These are phyloP conservation scores for Gossypium schwendimanii DNA, from an alignment of 441 rosid species.

Conservation along the genomic window DNA sequence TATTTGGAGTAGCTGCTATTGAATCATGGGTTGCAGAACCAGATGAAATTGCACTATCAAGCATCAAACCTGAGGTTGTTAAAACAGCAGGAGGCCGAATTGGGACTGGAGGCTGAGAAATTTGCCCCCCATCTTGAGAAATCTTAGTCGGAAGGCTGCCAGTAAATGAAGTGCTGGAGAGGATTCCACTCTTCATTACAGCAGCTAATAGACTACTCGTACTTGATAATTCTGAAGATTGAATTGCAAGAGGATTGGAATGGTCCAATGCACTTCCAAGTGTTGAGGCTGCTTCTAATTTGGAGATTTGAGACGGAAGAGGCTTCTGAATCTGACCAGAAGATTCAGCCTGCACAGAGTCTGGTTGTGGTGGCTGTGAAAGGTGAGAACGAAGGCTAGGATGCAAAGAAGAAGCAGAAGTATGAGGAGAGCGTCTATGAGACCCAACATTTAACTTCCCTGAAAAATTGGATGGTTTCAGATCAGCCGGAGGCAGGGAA, in stretches of 20 bases:
- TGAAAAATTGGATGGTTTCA: slow-evolving; percentile 21
- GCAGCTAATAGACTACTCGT: slow-evolving; percentile 66
- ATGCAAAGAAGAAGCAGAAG: slow-evolving; percentile 30
- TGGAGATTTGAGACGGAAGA: slow-evolving; percentile 27
- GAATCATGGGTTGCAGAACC: slow-evolving; percentile 28
- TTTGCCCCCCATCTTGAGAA: slow-evolving; percentile 27
- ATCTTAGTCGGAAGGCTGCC: slow-evolving; percentile 26
- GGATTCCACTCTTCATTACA: slow-evolving; percentile 66
- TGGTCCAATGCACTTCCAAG: slow-evolving; percentile 29
- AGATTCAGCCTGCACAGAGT: slow-evolving; percentile 25
- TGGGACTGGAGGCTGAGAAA: slow-evolving; percentile 36
- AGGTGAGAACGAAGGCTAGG: slow-evolving; percentile 19
- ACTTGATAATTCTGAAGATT: slow-evolving; percentile 39
- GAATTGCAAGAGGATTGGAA: slow-evolving; percentile 30
- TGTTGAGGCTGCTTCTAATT: slow-evolving; percentile 27
- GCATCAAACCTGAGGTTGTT: slow-evolving; percentile 30
- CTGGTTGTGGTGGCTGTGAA: slow-evolving; percentile 27
- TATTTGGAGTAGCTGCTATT: slow-evolving; percentile 16
- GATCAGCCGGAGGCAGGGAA: too few relatives aligned
- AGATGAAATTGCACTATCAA: slow-evolving; percentile 24
- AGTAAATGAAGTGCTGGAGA: slow-evolving; percentile 33
- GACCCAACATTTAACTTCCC: slow-evolving; percentile 27
- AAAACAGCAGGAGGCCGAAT: slow-evolving; percentile 25
- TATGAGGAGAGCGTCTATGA: slow-evolving; percentile 21
- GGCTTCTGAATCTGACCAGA: slow-evolving; percentile 35